Conservation (phyloP, 129 eudicot genomes). For the Deinandra increscens region DNA sequence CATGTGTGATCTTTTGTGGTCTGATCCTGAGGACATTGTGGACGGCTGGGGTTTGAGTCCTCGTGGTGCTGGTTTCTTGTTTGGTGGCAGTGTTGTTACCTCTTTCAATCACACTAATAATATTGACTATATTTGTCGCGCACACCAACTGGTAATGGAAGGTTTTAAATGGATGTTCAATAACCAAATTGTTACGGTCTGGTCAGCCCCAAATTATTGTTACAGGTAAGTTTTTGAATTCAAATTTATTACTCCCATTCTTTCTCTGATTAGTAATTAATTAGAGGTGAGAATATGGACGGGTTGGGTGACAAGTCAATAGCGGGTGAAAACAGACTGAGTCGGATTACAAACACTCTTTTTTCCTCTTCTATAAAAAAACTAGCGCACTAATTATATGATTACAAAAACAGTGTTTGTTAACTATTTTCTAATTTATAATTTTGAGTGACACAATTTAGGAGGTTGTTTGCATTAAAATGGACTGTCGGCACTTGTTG, state of each 20-base stretch:
- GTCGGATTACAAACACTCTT: not conserved
- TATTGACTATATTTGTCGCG: slow-evolving; percentile 92
- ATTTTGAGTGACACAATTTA: not conserved
- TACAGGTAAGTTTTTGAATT: slow-evolving; percentile 51
- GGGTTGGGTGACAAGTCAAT: not conserved
- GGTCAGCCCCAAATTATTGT: slow-evolving; percentile 99
- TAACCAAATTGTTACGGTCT: slow-evolving; percentile 92
- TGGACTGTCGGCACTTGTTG: not conserved
- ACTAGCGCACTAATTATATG: not conserved
- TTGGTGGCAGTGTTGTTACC: slow-evolving; percentile 90
- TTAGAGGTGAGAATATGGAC: not conserved
- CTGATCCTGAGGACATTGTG: slow-evolving; percentile 94
- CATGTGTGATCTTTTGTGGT: slow-evolving; percentile 99
- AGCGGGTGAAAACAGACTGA: not conserved
- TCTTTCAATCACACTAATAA: slow-evolving; percentile 80
- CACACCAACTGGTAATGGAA: slow-evolving; percentile 97
- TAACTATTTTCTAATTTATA: not conserved
- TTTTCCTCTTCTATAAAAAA: not conserved
- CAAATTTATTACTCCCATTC: not conserved
- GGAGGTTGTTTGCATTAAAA: not conserved
- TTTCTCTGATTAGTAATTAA: not conserved
- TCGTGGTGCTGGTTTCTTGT: slow-evolving; percentile 95
- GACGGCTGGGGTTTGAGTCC: slow-evolving; percentile 99
- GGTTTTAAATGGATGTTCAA: slow-evolving; percentile 99
- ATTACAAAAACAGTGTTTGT: not conserved